Percentiles rank a stretch among this genome's conserved stretches.
phyloP scores from a whole-genome alignment of 306 rosid species.

The Prunus padus region DNA sequence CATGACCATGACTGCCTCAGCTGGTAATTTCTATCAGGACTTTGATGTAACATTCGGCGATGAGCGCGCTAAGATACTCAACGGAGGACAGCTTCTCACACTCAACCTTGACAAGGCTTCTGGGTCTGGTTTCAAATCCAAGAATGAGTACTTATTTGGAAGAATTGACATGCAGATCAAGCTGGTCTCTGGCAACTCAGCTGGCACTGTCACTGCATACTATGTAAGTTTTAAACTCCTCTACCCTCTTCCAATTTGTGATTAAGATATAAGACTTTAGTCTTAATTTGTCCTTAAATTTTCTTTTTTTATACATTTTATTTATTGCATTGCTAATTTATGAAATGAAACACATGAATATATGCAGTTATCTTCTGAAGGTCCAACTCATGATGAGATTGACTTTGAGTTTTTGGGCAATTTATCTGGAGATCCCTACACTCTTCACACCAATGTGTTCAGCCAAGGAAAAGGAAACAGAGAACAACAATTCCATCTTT shows the following conservation, averaged over 20 bases:
- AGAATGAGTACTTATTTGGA: conserved; percentile 56
- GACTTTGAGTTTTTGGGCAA: conserved; percentile 55
- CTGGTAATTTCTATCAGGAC: conserved; percentile 60
- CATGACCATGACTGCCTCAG: conserved; percentile 26
- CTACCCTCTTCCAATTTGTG: too few species aligned
- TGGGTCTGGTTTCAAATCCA: conserved; percentile 72
- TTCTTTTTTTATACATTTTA: too few species aligned
- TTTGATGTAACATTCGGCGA: conserved; percentile 65
- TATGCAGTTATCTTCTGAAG: conserved; percentile 68
- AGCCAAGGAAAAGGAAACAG: conserved; percentile 37
- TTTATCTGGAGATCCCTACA: conserved; percentile 40
- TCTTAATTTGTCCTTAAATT: too few species aligned
- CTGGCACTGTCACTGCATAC: conserved; percentile 80
- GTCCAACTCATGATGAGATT: conserved; percentile 48
- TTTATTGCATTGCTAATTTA: not conserved
- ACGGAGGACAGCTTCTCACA: conserved; percentile 58
- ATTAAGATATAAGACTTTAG: too few species aligned
- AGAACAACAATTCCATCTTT: conserved; percentile 44
- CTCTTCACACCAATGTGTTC: conserved; percentile 43
- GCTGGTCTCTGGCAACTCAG: conserved; percentile 77
- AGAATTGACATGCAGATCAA: conserved; percentile 75
- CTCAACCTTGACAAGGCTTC: conserved; percentile 66
- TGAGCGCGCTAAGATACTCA: conserved; percentile 48
- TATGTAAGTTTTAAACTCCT: conserved; percentile 44
- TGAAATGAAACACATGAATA: not conserved